Evolutionary conservation across 2,329 filamentous ascomycete species (phyloP).

Genomic region (Colletotrichum noveboracense): DNA sequence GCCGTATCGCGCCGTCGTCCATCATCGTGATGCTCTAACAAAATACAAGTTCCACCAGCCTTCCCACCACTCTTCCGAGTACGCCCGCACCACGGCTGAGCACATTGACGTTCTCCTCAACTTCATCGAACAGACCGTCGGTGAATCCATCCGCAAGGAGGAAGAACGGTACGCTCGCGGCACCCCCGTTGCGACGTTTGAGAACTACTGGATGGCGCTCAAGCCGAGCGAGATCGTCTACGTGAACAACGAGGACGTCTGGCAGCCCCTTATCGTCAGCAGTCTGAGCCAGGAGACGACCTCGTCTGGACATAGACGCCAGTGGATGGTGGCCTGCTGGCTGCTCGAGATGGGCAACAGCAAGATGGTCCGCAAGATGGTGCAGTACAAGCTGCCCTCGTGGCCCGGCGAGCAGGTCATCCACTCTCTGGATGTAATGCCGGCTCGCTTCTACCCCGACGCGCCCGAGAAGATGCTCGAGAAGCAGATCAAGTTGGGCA

Average conservation of each 20-base stretch:
- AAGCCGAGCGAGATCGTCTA: slow-evolving; percentile 52
- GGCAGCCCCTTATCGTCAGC: slow-evolving; percentile 48
- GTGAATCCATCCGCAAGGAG: slow-evolving; percentile 43
- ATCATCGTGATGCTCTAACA: slow-evolving; percentile 48
- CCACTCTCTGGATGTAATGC: slow-evolving; percentile 43
- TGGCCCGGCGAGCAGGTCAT: slow-evolving; percentile 52
- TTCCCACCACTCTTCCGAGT: slow-evolving; percentile 42
- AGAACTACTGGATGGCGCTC: slow-evolving; percentile 51
- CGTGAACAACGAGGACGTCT: slow-evolving; percentile 40
- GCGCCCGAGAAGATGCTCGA: slow-evolving; percentile 37
- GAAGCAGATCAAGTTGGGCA: slow-evolving; percentile 45
- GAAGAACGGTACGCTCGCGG: slow-evolving; percentile 40
- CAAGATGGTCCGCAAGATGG: slow-evolving; percentile 41
- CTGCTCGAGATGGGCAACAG: slow-evolving; percentile 40
- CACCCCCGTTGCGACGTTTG: slow-evolving; percentile 47
- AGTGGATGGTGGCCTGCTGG: slow-evolving; percentile 42
- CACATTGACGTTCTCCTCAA: slow-evolving; percentile 51
- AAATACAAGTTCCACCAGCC: slow-evolving; percentile 48
- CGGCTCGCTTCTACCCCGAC: slow-evolving; percentile 46
- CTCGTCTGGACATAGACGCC: not conserved
- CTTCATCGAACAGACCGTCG: slow-evolving; percentile 45
- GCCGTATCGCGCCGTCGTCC: slow-evolving; percentile 54
- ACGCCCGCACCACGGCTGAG: slow-evolving; percentile 41
- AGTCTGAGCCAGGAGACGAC: slow-evolving; percentile 26
- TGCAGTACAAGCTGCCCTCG: slow-evolving; percentile 36